Conservation (phyloP, 2,329 filamentous ascomycete species). For the Sarocladium kiliense region DNA sequence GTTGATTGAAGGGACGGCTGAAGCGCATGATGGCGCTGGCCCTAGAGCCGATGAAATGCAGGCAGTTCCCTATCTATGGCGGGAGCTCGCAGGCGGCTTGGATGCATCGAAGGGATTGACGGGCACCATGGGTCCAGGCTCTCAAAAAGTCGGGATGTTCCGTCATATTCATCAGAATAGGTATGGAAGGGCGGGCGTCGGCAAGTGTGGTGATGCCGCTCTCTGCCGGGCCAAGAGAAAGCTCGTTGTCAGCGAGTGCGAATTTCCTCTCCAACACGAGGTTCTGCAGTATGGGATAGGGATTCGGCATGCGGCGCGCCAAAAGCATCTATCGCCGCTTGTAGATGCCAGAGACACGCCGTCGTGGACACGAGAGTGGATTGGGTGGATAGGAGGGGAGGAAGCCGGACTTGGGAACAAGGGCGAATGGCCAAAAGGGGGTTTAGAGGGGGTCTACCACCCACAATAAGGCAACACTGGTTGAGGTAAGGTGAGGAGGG, state of each 20-base stretch:
- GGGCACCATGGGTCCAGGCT: not conserved
- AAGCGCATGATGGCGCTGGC: not conserved
- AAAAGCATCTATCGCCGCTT: not conserved
- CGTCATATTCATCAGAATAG: not conserved
- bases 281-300: too few species aligned
- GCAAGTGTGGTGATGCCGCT: too few species aligned
- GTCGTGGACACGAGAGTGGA: not conserved
- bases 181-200: too few species aligned
- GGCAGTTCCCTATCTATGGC: not conserved
- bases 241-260: too few species aligned
- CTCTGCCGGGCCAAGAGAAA: too few species aligned
- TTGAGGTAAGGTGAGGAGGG: too few species aligned
- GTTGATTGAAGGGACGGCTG: not conserved
- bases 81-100: not conserved
- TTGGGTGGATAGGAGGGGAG: not conserved
- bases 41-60: not conserved
- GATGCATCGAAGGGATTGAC: not conserved
- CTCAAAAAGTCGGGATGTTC: not conserved
- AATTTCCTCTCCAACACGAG: too few species aligned
- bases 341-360: not conserved
- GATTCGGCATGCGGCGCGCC: too few species aligned
- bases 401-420: not conserved
- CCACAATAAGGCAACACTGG: too few species aligned
- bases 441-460: not conserved
- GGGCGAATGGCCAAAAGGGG: conserved; percentile 8